Percentiles rank a stretch among this genome's conserved stretches.
Conservation (phyloP, 2,329 filamentous ascomycete species). For the Rutstroemia sp. region DNA sequence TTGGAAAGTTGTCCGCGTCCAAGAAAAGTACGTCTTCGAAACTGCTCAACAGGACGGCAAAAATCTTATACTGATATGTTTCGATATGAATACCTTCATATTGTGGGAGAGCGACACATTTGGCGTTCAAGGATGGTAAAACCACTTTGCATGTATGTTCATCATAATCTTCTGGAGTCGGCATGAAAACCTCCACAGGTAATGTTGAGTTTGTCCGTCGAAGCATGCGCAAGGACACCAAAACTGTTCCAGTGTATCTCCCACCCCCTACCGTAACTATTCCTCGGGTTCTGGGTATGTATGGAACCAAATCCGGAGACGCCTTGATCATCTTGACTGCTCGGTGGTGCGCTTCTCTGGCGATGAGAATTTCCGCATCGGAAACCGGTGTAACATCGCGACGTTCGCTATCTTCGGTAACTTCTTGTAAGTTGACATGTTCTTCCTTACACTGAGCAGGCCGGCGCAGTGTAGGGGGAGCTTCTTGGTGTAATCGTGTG, state of each 20-base stretch:
- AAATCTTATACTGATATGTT: constrained; percentile 40
- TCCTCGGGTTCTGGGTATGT: constrained; percentile 20
- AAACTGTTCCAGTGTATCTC: constrained; percentile 31
- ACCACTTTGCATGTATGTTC: constrained; percentile 30
- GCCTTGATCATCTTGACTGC: background rate
- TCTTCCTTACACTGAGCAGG: background rate
- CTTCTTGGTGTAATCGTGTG: background rate
- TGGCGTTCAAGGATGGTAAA: constrained; percentile 32
- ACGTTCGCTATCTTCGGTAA: background rate
- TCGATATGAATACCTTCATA: constrained; percentile 32
- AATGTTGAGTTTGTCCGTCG: constrained; percentile 32
- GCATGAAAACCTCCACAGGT: constrained; percentile 36
- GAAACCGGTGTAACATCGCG: constrained; percentile 4
- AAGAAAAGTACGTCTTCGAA: constrained; percentile 43
- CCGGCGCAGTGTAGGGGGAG: background rate
- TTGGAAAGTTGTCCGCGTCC: constrained; percentile 38
- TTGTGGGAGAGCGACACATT: constrained; percentile 35
- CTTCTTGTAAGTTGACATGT: background rate
- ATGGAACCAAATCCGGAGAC: background rate
- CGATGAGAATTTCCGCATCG: background rate
- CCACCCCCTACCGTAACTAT: constrained; percentile 36
- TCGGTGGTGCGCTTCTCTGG: background rate
- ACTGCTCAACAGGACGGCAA: constrained; percentile 41
- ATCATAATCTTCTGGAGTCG: constrained; percentile 31
- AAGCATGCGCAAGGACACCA: constrained; percentile 35